phyloP scores from a whole-genome alignment of 495 filamentous ascomycete species.

The Tuber microsphaerosporum region DNA sequence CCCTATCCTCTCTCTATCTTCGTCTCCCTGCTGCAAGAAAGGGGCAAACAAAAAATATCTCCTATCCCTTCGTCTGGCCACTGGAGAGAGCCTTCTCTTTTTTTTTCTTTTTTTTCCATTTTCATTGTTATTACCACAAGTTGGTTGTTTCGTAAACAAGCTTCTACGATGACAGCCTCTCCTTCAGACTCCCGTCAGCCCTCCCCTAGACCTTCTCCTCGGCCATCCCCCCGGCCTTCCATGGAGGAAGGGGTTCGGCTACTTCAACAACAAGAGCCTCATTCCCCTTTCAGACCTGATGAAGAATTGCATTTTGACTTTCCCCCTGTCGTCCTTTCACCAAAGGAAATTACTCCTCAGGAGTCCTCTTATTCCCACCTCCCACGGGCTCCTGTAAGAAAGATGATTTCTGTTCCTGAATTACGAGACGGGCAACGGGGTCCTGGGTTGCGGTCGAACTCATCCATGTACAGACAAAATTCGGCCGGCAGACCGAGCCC shows the following conservation, averaged over 20 bases:
- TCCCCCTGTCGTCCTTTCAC: conserved; percentile 28
- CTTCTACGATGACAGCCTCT: conserved; percentile 1
- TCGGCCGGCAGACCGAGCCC: conserved; percentile 28
- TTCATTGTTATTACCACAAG: conserved; percentile 26
- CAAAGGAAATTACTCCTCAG: conserved; percentile 15
- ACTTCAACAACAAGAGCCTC: conserved; percentile 31
- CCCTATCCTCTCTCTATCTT: conserved; percentile 14
- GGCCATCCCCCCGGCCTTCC: conserved; percentile 32
- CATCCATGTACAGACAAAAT: conserved; percentile 32
- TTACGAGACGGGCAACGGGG: conserved; percentile 15
- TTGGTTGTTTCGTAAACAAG: neutral
- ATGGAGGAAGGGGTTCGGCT: conserved; percentile 32
- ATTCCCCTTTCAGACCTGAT: conserved; percentile 34
- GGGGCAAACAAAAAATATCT: neutral
- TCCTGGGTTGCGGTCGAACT: conserved; percentile 17
- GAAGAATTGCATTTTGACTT: conserved; percentile 36
- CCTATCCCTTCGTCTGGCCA: conserved; percentile 10
- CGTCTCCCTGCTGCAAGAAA: conserved; percentile 10
- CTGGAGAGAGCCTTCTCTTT: conserved; percentile 30
- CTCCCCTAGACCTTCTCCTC: conserved; percentile 23
- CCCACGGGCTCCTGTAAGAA: conserved; percentile 26
- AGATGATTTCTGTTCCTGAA: conserved; percentile 37
- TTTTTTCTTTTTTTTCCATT: conserved; percentile 29
- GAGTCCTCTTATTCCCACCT: conserved; percentile 29
- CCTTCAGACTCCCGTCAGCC: neutral